Base-by-base conservation (phyloP, 805 yeast species). In the Yarrowia osloensis region DNA sequence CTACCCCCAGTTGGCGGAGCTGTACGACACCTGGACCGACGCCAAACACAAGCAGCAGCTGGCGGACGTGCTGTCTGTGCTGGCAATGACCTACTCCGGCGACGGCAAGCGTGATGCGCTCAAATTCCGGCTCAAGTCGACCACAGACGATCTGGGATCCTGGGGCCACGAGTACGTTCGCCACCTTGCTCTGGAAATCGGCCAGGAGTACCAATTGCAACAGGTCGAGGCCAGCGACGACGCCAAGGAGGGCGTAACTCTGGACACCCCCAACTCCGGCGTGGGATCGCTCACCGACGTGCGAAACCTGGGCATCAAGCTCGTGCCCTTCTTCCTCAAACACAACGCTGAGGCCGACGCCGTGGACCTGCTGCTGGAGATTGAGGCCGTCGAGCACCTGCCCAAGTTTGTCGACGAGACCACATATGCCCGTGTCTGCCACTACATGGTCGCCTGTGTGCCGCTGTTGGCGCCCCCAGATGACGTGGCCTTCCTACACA, bases 101-200 rank as follows among this genome's bases (percentile, higher is more conserved):
- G 87, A 86, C 62, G 91, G 90, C 68, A 85, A 87, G 70, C 85
- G 89, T 65, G 97, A 91, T 70, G 87, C 93, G 19, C 82, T 93
- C 68, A 88, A 86, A 74, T 95, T 86, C 79, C 85, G 98, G 74
- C 81, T 95, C 72, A 77, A 84, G 54, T 83, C 91, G 3, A 78
- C 81, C 13, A 83, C 81, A 57, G 82, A 81, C 35, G 83, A 86
- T 62, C 84, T 90, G 69, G 87, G 88, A 63, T 89, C 87, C 73
- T 95, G 99, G 99, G 99, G 99, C 52, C 98, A 95, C 77, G 99
- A 95, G 79, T 95, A 95, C 77, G 86, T 94, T 74, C 92, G 99
- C 75, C 98, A 95, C 79, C 82, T 95, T 74, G 96, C 99, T 2
- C 81, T 95, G 69, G 98, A 95, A 79, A 91, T 95, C 72, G 98